Conservation (phyloP, 805 yeast genomes). For the Lachancea quebecensis region DNA sequence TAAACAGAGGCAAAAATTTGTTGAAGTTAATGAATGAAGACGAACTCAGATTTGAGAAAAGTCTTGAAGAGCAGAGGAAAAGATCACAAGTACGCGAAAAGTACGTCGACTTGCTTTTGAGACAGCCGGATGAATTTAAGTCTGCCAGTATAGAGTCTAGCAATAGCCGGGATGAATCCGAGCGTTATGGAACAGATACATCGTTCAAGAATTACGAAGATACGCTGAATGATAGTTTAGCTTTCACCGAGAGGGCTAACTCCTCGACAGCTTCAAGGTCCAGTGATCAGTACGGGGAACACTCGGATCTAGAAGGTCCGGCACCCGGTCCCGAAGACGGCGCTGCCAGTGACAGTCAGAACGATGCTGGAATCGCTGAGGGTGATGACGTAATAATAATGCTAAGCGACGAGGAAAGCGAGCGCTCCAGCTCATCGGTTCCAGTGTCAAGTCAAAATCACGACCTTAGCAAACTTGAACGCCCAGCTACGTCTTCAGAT, state of each 20-base stretch:
- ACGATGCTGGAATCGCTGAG: background rate
- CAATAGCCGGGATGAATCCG: background rate
- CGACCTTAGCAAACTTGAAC: background rate
- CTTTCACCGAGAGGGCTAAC: conserved; percentile 5
- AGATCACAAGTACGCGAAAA: conserved; percentile 1
- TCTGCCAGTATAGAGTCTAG: background rate
- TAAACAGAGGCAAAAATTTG: conserved; percentile 20
- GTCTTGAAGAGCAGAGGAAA: conserved; percentile 9
- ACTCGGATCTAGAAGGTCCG: too few relatives aligned
- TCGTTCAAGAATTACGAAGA: conserved; percentile 16
- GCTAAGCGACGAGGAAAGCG: conserved; percentile 1
- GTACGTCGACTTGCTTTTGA: conserved; percentile 4
- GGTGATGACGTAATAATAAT: background rate
- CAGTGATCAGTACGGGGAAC: too few relatives aligned
- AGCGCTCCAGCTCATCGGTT: background rate
- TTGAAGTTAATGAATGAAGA: conserved; percentile 14
- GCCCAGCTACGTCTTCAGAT: background rate
- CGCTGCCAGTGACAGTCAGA: background rate
- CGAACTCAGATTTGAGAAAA: conserved; percentile 10
- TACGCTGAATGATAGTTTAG: conserved; percentile 13
- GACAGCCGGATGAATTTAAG: background rate
- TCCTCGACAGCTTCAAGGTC: background rate
- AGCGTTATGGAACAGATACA: conserved; percentile 16
- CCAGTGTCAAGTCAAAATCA: background rate
- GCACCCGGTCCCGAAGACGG: background rate